These are phyloP conservation scores for Pichia heedii DNA, from an alignment of 805 yeast genomes.

Conservation along the genomic window DNA sequence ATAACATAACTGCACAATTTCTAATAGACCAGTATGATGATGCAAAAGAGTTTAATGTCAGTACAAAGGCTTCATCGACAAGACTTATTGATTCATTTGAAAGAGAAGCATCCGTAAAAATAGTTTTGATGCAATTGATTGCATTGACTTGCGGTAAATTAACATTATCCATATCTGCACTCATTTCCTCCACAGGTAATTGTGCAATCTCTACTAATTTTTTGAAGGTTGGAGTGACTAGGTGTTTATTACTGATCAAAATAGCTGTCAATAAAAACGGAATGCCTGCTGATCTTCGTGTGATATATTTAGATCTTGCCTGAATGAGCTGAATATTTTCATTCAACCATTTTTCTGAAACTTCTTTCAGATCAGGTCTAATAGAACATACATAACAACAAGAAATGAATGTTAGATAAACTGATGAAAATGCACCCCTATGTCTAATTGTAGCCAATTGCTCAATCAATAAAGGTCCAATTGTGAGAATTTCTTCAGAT, in stretches of 20 bases:
- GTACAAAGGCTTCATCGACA: constrained; percentile 47
- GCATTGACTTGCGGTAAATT: constrained; percentile 94
- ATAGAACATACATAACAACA: constrained; percentile 50
- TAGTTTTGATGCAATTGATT: constrained; percentile 68
- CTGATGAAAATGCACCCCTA: constrained; percentile 86
- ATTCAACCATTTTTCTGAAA: constrained; percentile 51
- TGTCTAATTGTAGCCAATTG: constrained; percentile 75
- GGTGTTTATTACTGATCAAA: constrained; percentile 40
- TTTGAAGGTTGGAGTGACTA: constrained; percentile 43
- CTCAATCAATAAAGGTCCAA: constrained; percentile 49
- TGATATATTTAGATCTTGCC: constrained; percentile 56
- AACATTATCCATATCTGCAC: constrained; percentile 31
- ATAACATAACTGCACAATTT: constrained; percentile 90
- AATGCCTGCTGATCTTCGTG: constrained; percentile 88
- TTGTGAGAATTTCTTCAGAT: constrained; percentile 21
- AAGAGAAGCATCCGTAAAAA: constrained; percentile 66
- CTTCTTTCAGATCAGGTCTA: constrained; percentile 22
- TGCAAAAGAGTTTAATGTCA: constrained; percentile 56
- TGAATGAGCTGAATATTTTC: constrained; percentile 37
- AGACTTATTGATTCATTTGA: constrained; percentile 41
- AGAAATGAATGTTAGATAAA: constrained; percentile 69
- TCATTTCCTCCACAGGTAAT: constrained; percentile 34
- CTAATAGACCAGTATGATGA: constrained; percentile 76
- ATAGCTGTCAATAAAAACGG: constrained; percentile 74
- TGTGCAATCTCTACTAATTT: constrained; percentile 47